phyloP scores from a whole-genome alignment of 768 basidiomycete genomes.

The Suillus variegatus region DNA sequence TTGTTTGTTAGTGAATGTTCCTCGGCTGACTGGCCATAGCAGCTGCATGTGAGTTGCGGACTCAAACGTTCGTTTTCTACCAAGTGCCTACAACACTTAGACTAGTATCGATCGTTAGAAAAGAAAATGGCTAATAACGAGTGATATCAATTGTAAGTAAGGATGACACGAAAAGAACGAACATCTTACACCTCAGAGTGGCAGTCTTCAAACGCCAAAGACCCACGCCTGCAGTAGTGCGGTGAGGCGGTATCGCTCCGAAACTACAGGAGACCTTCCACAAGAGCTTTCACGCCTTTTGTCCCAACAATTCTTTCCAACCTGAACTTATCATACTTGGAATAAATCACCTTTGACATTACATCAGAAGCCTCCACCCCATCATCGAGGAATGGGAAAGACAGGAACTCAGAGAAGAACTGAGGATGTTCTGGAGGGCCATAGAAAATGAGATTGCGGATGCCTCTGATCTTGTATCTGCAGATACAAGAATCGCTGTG shows the following conservation, averaged over 20 bases:
- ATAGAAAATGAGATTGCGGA: slow-evolving; percentile 92
- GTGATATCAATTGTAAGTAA: neutral
- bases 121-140: neutral
- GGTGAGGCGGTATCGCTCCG: neutral
- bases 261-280: slow-evolving; percentile 4
- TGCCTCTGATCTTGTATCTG: slow-evolving; percentile 92
- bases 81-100: neutral
- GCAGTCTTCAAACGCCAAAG: neutral
- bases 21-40: neutral
- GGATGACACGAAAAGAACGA: neutral
- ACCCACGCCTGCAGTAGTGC: neutral
- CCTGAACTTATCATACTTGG: slow-evolving; percentile 85
- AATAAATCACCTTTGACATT: slow-evolving; percentile 79
- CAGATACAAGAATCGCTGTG: slow-evolving; percentile 1
- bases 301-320: slow-evolving; percentile 71
- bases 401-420: slow-evolving; percentile 89
- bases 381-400: slow-evolving; percentile 88
- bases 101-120: neutral
- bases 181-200: neutral
- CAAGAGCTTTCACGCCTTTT: slow-evolving; percentile 20
- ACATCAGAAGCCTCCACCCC: slow-evolving; percentile 87
- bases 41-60: too few species aligned
- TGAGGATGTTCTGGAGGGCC: slow-evolving; percentile 87
- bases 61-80: neutral
- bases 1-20: neutral